phyloP scores from a whole-genome alignment of 148 eudicot genomes.

The Vaccinium myrtillus region DNA sequence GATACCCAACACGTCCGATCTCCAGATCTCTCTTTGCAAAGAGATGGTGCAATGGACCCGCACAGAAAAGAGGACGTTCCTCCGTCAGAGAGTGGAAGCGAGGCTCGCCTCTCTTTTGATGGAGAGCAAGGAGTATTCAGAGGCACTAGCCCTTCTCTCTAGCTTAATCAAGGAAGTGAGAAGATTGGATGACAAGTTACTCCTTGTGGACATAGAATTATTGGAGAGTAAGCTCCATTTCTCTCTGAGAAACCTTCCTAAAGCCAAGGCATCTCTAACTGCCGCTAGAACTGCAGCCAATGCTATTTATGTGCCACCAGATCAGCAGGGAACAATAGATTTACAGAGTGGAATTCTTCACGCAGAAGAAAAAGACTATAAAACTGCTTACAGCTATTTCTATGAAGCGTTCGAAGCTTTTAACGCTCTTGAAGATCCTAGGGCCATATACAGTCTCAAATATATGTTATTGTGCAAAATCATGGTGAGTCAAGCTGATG shows the following conservation, averaged over 20 bases:
- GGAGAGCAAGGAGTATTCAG: conserved; percentile 43
- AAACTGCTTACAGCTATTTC: conserved; percentile 41
- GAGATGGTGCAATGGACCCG: conserved; percentile 42
- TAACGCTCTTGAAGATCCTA: conserved; percentile 39
- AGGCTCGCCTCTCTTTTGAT: conserved; percentile 40
- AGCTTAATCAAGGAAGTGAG: conserved; percentile 39
- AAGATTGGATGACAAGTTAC: conserved; percentile 38
- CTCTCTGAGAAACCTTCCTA: conserved; percentile 39
- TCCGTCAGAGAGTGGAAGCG: conserved; percentile 42
- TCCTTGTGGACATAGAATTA: conserved; percentile 40
- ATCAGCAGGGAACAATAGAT: conserved; percentile 41
- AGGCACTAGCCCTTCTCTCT: conserved; percentile 35
- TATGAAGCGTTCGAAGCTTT: conserved; percentile 43
- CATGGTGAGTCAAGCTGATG: conserved; percentile 42
- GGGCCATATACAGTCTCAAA: conserved; percentile 37
- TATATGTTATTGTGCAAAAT: conserved; percentile 44
- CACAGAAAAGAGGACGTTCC: conserved; percentile 38
- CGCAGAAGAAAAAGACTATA: conserved; percentile 43
- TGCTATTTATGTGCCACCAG: conserved; percentile 46
- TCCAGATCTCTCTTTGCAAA: conserved; percentile 42
- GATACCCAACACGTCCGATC: conserved; percentile 38
- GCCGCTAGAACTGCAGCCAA: conserved; percentile 45
- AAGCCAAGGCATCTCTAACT: conserved; percentile 42
- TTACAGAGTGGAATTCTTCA: conserved; percentile 46
- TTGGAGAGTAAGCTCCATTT: conserved; percentile 43